Evolutionary conservation across 352 stramenopile genomes (phyloP).

Genomic region (Globisporangium emineosum): DNA sequence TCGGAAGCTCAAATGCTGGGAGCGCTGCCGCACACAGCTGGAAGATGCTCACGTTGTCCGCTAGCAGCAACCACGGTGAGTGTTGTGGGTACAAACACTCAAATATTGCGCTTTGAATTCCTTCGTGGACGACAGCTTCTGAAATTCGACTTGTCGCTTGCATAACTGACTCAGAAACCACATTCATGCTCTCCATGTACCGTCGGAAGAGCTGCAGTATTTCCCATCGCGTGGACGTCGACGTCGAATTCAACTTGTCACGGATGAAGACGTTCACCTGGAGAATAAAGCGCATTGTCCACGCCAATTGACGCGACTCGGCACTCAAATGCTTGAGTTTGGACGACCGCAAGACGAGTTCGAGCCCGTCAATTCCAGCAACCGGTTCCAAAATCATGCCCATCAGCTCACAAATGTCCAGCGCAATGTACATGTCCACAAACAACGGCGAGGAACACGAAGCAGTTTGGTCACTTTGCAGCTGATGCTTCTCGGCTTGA

Average conservation of each 20-base stretch:
- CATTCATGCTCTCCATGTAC: constrained; percentile 42
- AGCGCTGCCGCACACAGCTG: constrained; percentile 31
- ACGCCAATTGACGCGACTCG: constrained; percentile 37
- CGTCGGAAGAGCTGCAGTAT: constrained; percentile 34
- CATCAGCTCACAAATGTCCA: constrained; percentile 53
- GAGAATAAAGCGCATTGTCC: constrained; percentile 46
- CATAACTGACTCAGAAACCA: constrained; percentile 27
- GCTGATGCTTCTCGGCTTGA: constrained; percentile 1
- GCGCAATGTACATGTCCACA: constrained; percentile 34
- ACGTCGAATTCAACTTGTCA: constrained; percentile 3
- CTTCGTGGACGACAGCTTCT: constrained; percentile 17
- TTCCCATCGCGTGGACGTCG: constrained; percentile 16
- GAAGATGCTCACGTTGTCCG: constrained; percentile 36
- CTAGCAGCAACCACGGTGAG: constrained; percentile 25
- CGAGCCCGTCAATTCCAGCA: constrained; percentile 34
- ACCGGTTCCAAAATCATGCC: constrained; percentile 29
- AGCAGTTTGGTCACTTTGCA: not conserved
- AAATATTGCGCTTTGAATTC: constrained; percentile 31
- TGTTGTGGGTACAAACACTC: constrained; percentile 47
- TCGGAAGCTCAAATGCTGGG: constrained; percentile 25
- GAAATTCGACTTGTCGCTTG: constrained; percentile 27
- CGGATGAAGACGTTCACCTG: constrained; percentile 29
- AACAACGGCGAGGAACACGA: not conserved
- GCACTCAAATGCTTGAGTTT: constrained; percentile 27
- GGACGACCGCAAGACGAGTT: constrained; percentile 33